A percentile compares a stretch with the other conserved stretches of the same genome.
Evolutionary conservation across 805 yeast species (phyloP).

Genomic region (Naumovozyma dairenensis): DNA sequence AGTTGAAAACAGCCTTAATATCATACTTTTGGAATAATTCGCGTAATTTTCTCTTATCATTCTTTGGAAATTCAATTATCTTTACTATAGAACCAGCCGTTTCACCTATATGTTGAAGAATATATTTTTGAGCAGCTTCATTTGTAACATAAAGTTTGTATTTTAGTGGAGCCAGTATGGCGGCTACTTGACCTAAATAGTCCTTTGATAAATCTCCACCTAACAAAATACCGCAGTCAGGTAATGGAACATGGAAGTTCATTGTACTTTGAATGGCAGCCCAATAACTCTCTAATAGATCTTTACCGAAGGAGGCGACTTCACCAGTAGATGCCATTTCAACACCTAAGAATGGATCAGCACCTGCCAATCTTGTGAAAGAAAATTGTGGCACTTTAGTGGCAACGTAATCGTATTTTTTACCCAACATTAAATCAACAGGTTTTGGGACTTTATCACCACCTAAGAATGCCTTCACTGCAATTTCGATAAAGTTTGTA

Average conservation of each 20-base stretch:
- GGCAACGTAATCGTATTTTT: slow-evolving; percentile 74
- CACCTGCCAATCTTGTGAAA: slow-evolving; percentile 96
- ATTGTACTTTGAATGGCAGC: slow-evolving; percentile 91
- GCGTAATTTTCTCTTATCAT: slow-evolving; percentile 86
- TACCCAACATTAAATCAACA: slow-evolving; percentile 63
- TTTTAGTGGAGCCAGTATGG: slow-evolving; percentile 53
- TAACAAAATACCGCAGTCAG: slow-evolving; percentile 80
- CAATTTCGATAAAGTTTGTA: slow-evolving; percentile 86
- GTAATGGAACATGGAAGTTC: slow-evolving; percentile 91
- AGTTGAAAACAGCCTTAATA: slow-evolving; percentile 80
- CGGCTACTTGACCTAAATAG: slow-evolving; percentile 64
- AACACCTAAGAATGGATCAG: slow-evolving; percentile 97
- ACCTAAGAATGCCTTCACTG: slow-evolving; percentile 76
- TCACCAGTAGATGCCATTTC: slow-evolving; percentile 99
- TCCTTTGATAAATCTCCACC: slow-evolving; percentile 85
- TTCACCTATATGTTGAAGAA: slow-evolving; percentile 37
- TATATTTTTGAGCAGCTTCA: slow-evolving; percentile 58
- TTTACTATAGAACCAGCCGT: slow-evolving; percentile 33
- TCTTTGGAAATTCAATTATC: slow-evolving; percentile 81
- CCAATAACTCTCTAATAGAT: slow-evolving; percentile 90
- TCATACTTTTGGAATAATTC: slow-evolving; percentile 85
- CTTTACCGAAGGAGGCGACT: slow-evolving; percentile 90
- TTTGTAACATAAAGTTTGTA: slow-evolving; percentile 77
- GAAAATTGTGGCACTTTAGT: slow-evolving; percentile 98
- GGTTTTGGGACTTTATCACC: slow-evolving; percentile 65